Evolutionary conservation across 352 stramenopile species (phyloP).

Genomic region (Globisporangium abappressorium): DNA sequence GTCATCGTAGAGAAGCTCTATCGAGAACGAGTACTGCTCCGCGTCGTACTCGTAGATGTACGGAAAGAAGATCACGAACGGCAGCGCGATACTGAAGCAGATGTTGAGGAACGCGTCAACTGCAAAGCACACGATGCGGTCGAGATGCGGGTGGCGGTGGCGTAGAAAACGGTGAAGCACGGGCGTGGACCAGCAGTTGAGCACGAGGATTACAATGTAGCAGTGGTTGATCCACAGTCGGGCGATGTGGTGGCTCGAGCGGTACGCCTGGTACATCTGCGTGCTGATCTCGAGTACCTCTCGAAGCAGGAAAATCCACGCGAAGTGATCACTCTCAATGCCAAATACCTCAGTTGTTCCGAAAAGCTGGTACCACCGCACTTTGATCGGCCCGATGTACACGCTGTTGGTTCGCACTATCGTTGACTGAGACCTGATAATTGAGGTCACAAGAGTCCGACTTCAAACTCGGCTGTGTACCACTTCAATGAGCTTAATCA

Average conservation of each 20-base stretch:
- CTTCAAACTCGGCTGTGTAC: no score
- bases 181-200: slow-evolving; percentile 21
- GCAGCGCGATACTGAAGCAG: slow-evolving; percentile 20
- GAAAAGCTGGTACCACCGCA: neutral
- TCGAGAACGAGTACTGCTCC: slow-evolving; percentile 26
- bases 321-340: neutral
- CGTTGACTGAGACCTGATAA: no score
- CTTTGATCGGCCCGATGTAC: neutral
- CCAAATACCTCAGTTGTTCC: neutral
- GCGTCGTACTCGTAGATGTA: slow-evolving; percentile 28
- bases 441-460: no score
- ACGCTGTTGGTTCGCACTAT: no score
- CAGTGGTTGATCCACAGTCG: slow-evolving; percentile 20
- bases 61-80: slow-evolving; percentile 27
- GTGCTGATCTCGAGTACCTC: slow-evolving; percentile 9
- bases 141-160: neutral
- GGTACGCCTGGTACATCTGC: slow-evolving; percentile 17
- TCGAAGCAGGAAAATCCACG: neutral
- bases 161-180: neutral
- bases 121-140: neutral
- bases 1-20: neutral
- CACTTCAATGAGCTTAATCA: no score
- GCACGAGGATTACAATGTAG: slow-evolving; percentile 16
- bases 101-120: neutral
- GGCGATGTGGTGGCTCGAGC: slow-evolving; percentile 12